Conservation (phyloP, 2,329 filamentous ascomycete species). For the Microsporum ferrugineum region DNA sequence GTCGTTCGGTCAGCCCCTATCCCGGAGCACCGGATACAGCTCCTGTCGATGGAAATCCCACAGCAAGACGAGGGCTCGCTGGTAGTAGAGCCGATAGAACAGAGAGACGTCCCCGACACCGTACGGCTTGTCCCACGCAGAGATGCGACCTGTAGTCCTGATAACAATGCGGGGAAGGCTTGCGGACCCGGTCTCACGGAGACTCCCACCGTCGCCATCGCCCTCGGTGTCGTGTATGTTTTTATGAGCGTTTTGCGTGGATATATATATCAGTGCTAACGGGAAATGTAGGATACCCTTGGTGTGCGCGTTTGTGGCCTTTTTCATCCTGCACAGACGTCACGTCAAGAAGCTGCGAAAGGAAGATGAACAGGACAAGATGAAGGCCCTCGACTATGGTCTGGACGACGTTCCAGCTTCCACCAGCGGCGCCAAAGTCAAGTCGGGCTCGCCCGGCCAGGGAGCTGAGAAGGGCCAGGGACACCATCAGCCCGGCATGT, state of each 20-base stretch:
- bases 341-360: conserved; percentile 57
- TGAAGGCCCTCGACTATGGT: conserved; percentile 88
- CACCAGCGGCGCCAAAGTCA: conserved; percentile 45
- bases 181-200: conserved; percentile 48
- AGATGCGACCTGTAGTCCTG: conserved; percentile 15
- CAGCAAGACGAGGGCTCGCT: neutral
- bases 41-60: neutral
- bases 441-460: neutral
- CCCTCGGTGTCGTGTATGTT: conserved; percentile 59
- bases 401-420: conserved; percentile 44
- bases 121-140: conserved; percentile 6
- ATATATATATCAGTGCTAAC: conserved; percentile 13
- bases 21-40: neutral
- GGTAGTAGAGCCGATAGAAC: neutral
- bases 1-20: neutral
- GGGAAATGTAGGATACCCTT: conserved; percentile 59
- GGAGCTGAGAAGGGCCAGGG: conserved; percentile 24
- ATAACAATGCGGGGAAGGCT: conserved; percentile 32
- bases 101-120: neutral
- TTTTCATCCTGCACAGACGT: conserved; percentile 69
- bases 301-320: conserved; percentile 50
- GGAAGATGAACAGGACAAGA: conserved; percentile 77
- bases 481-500: conserved; percentile 40
- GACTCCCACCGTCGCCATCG: conserved; percentile 54
- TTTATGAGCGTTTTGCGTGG: neutral